A percentile compares a stretch with the other conserved stretches of the same genome.
These are phyloP conservation scores for Astrocystis sublimbata DNA, from an alignment of 495 filamentous ascomycete genomes.

Conservation along the genomic window DNA sequence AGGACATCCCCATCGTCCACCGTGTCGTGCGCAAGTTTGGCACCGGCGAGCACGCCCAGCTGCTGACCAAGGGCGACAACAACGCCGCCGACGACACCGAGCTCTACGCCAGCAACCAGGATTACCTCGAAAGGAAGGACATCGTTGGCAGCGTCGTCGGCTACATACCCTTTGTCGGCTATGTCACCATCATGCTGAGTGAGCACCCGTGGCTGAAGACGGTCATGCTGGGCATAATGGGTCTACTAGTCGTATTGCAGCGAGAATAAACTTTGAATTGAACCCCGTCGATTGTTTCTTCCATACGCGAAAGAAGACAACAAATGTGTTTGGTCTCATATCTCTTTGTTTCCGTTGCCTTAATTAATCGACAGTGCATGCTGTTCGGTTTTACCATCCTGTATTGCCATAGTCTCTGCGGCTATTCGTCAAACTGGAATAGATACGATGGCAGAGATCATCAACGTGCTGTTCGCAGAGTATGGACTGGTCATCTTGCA, in stretches of 20 bases:
- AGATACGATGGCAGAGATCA: background rate
- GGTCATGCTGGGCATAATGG: slow-evolving; percentile 91
- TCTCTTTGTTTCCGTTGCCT: background rate
- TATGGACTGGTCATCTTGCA: background rate
- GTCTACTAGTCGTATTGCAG: slow-evolving; percentile 89
- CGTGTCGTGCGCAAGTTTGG: slow-evolving; percentile 75
- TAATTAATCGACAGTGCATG: background rate
- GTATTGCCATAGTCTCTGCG: background rate
- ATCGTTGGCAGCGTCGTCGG: slow-evolving; percentile 92
- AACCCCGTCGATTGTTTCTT: background rate
- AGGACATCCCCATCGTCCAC: slow-evolving; percentile 95
- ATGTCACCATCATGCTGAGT: slow-evolving; percentile 94
- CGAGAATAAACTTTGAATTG: slow-evolving; percentile 60
- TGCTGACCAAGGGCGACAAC: slow-evolving; percentile 99
- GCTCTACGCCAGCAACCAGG: slow-evolving; percentile 82
- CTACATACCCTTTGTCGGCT: slow-evolving; percentile 95
- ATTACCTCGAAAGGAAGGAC: slow-evolving; percentile 81
- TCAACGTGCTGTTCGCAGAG: background rate
- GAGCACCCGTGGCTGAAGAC: slow-evolving; percentile 98
- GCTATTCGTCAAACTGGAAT: background rate
- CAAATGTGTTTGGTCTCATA: background rate
- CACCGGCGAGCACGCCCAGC: slow-evolving; percentile 49
- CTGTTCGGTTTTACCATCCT: background rate
- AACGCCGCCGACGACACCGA: slow-evolving; percentile 93
- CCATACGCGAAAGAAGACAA: background rate